Base-by-base conservation (phyloP, 257 asterid genomes). In the Rauvolfia tetraphylla region DNA sequence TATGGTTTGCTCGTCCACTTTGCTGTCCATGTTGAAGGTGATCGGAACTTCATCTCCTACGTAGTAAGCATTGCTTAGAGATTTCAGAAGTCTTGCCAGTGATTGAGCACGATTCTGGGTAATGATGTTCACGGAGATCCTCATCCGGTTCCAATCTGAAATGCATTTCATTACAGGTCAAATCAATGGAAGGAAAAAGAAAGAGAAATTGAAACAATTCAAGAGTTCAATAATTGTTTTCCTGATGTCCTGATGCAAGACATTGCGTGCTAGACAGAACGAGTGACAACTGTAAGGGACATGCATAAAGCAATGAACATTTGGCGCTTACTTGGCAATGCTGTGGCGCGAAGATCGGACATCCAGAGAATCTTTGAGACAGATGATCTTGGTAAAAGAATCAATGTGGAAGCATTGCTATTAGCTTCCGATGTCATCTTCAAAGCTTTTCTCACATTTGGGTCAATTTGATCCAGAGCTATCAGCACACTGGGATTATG, bases 141-240 rank as follows among this genome's bases (percentile, higher is more conserved):
- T 80, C 98, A 95, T 95, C 13, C 75, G 77, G 76, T 93, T 95
- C 99, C 99, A 95, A 82, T 95, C 99, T 95, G 92, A 80, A 36
- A 65, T 20, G 25, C 9, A 75, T 39, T 3, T 18, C 27, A 12
- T 3, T 11, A 36, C 11, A 12, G 0, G 14, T 38, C 6, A 42
- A 53, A 69, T 23, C 6, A 68, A 41, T 68, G 72, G 49, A 13
- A 23, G 31, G 44, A 41, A 41, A 41, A 41, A 4, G 5, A 27
- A 56, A 57, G 17, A 72, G 27, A 41, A 44, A 0, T 8, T 12
- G 49, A 2, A 44, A 7, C 49, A 44, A 44, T 10, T 8, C 49
- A 44, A 9, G 11, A 10, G 14, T 8, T 44, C 2, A 1, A 9
- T 5, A 44, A 44, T 0, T 44, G 49, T 10, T 44, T 44, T 8